phyloP scores from a whole-genome alignment of 176 grass and related monocot species.

The Oropetium thomaeum region DNA sequence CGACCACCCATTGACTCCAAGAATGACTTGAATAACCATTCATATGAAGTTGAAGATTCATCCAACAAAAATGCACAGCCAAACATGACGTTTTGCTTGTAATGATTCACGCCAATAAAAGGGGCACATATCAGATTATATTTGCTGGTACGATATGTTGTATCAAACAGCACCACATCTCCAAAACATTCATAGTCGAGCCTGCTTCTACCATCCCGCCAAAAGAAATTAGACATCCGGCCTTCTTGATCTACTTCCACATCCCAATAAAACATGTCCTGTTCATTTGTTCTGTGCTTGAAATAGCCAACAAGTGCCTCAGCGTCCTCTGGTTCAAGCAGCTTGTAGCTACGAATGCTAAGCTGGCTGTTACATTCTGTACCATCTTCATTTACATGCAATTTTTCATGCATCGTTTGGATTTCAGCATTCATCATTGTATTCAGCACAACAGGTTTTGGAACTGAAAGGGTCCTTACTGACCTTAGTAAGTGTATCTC shows the following conservation, averaged over 20 bases:
- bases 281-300: constrained; percentile 47
- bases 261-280: constrained; percentile 79
- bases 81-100: constrained; percentile 62
- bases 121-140: constrained; percentile 69
- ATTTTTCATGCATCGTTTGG: constrained; percentile 48
- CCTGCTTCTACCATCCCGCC: constrained; percentile 56
- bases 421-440: constrained; percentile 74
- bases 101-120: constrained; percentile 77
- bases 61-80: constrained; percentile 77
- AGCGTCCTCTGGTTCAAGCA: constrained; percentile 61
- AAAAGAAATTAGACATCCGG: constrained; percentile 63
- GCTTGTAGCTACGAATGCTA: constrained; percentile 48
- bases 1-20: constrained; percentile 67
- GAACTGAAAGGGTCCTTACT: constrained; percentile 67
- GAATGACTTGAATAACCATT: constrained; percentile 77
- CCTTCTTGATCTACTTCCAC: constrained; percentile 71
- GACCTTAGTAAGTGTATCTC: constrained; percentile 77
- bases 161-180: constrained; percentile 76
- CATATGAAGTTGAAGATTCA: constrained; percentile 56
- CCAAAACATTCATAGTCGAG: constrained; percentile 71
- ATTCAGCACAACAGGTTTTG: constrained; percentile 64
- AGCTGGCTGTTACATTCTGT: constrained; percentile 42
- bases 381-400: constrained; percentile 45
- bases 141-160: constrained; percentile 58
- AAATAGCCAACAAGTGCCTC: constrained; percentile 61